Evolutionary conservation across 768 basidiomycete species (phyloP), one percentile per base, ranked within the genome.

Genomic region (Cystofilobasidium macerans): DNA sequence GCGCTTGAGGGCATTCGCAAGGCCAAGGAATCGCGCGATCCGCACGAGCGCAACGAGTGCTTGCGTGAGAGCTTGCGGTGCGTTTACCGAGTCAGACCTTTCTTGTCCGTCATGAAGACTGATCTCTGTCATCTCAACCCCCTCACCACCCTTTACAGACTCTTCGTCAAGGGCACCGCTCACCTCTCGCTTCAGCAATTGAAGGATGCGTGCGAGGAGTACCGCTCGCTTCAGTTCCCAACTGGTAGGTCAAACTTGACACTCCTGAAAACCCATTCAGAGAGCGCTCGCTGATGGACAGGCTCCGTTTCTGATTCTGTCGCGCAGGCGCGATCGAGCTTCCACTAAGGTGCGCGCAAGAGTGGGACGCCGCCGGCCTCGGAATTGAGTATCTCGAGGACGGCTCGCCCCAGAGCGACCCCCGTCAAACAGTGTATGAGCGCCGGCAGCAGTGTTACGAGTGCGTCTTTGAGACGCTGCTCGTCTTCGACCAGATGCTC

Each of bases 1-100:
- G 94, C 94, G 1, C 86, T 89, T 73, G 95, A 99, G 78, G 91
- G 88, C 71, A 81, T 95, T 40, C 86, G 91, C 13, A 88, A 88
- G 73, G 91, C 95, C 35, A 84, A 87, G 30, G 89, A 91, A 72
- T 85, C 88, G 24, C 80, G 82, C 62, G 86, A 85, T 74, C 80
- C 82, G 4, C 77, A 78, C 0, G 92, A 97, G 73, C 82, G 85
- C 61, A 84, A 86, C 64, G 85, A 86, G 62, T 85, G 82, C 80
- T 80, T 98, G 53, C 82, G 83, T 35, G 93, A 98, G 76, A 91
- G 94, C 0, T 77, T 98, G 54, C 81, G 89, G 92, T 90, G 73
- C 72, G 78, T 70, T n/a, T 4, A n/a, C n/a, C n/a, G n/a, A n/a
- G n/a, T n/a, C n/a, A n/a, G n/a, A n/a, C 43, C 8, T 0, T 14